A percentile compares a stretch with the other conserved stretches of the same genome.
Conservation (phyloP, 2,329 filamentous ascomycete genomes). For the Huntiella savannae region DNA sequence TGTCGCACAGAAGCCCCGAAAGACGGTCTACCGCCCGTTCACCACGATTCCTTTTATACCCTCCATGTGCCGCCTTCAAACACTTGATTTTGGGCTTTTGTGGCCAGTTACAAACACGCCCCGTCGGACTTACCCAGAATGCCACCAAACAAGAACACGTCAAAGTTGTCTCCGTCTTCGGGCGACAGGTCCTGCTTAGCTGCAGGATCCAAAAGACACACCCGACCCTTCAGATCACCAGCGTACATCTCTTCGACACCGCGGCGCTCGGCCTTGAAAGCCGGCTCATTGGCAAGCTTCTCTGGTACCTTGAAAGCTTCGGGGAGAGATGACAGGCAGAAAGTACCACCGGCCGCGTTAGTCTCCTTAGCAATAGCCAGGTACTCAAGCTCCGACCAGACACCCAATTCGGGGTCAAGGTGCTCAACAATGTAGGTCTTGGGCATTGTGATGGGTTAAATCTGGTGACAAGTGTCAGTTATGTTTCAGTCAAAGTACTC, state of each 20-base stretch:
- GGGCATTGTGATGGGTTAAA: conserved; percentile 1
- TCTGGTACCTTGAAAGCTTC: conserved; percentile 44
- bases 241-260: conserved; percentile 73
- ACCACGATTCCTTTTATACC: not conserved
- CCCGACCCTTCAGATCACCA: conserved; percentile 43
- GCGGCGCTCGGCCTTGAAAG: conserved; percentile 52
- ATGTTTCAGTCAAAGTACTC: not conserved
- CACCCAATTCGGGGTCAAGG: conserved; percentile 80
- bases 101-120: not conserved
- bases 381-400: conserved; percentile 92
- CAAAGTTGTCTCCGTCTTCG: conserved; percentile 64
- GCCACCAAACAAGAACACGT: conserved; percentile 86
- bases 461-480: not conserved
- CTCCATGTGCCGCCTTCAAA: too few species aligned
- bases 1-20: not conserved
- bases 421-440: conserved; percentile 85
- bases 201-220: conserved; percentile 79
- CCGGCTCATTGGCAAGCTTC: conserved; percentile 32
- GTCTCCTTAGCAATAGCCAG: conserved; percentile 70
- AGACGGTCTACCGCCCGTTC: not conserved
- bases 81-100: too few species aligned
- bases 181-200: conserved; percentile 67
- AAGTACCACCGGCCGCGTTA: conserved; percentile 42
- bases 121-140: conserved; percentile 52
- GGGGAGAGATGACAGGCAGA: conserved; percentile 70